phyloP scores from a whole-genome alignment of 306 rosid species.

The Corylus avellana region DNA sequence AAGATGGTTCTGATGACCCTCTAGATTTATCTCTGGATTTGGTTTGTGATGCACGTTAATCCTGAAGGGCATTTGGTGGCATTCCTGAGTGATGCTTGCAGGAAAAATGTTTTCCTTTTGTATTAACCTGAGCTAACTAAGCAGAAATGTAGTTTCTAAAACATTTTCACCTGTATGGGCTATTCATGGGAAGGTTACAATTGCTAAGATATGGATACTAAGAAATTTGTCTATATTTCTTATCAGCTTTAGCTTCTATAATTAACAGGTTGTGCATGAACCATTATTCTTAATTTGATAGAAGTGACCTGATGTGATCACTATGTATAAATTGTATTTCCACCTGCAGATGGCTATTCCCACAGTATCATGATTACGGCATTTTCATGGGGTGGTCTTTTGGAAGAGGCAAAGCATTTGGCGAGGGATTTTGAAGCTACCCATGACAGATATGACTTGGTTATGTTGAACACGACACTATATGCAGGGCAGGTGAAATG shows the following conservation, averaged over 20 bases:
- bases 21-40: background rate
- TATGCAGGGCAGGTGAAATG: constrained; percentile 95
- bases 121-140: background rate
- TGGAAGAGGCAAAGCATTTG: constrained; percentile 78
- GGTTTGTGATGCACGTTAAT: background rate
- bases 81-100: constrained; percentile 7
- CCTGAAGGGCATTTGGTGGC: constrained; percentile 1
- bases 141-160: background rate
- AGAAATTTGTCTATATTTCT: background rate
- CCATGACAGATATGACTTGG: constrained; percentile 73
- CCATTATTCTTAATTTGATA: constrained; percentile 21
- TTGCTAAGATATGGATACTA: background rate
- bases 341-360: constrained; percentile 84
- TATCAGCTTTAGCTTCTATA: background rate
- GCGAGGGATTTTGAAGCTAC: constrained; percentile 80
- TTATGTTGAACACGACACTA: constrained; percentile 82
- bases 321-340: constrained; percentile 17
- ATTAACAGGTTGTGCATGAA: constrained; percentile 13
- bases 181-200: background rate
- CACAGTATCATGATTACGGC: constrained; percentile 97
- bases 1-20: background rate
- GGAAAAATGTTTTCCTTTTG: constrained; percentile 1
- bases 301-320: constrained; percentile 1
- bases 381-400: constrained; percentile 78
- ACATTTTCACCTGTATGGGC: background rate